Evolutionary conservation across 140 eudicot genomes (phyloP), one percentile per base, ranked within the genome.

Genomic region (Ambrosia hybrid): DNA sequence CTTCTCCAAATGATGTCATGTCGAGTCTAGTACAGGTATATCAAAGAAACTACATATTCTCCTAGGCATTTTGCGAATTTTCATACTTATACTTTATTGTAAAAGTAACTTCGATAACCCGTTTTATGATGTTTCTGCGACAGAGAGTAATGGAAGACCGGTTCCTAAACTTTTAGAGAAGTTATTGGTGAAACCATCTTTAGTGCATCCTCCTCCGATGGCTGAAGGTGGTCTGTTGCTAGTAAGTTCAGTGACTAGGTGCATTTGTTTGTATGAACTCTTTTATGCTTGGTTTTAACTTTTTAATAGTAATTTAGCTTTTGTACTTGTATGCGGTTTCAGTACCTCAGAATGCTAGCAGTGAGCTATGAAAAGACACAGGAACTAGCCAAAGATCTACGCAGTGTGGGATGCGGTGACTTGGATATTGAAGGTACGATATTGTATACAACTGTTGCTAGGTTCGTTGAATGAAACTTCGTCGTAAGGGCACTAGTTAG

Each of bases 1-100:
- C 99, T 76, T 95, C 97, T 70, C 99, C 99, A 48, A 86, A 95
- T 85, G 99, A 91, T 72, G 99, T 95, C 64, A 95, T 90, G 99
- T 83, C 97, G 21, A 95, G 91, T 75, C 80, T 95, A 84, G 95
- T 95, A 60, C 99, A 95, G 99, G 99, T 95, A 88, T 58, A 15
- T 16, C 53, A 33, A 36, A 41, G 49, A 73, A 38, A 67, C 52
- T 56, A 30, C 36, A 51, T 39, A 46, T 51, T n/a, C n/a, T n/a
- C n/a, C n/a, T n/a, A n/a, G n/a, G n/a, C n/a, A 33, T 66, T 30
- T 60, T 43, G 38, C 51, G 58, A 56, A 48, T 48, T 46, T 13
- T 65, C 6, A 3, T 51, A 76, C 16, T 21, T 62, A 55, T 38
- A 60, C 56, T 48, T 3, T 68, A 17, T 68, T 77, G 71, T 7